Conservation (phyloP, 495 filamentous ascomycete species). For the Penicillium chermesinum region DNA sequence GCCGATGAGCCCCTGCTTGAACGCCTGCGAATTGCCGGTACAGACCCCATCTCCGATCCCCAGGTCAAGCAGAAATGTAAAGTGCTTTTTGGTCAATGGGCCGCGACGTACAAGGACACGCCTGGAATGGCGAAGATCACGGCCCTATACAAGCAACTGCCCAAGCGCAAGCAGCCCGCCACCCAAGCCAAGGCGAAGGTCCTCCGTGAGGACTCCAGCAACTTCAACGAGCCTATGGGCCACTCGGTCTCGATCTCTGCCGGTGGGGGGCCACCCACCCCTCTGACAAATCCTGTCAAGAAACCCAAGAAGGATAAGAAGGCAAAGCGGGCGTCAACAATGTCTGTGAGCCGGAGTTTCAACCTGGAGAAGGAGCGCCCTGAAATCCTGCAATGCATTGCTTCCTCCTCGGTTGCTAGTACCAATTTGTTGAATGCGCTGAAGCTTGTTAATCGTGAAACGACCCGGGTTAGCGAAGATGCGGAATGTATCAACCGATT, state of each 20-base stretch:
- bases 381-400: conserved; percentile 74
- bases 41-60: conserved; percentile 76
- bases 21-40: conserved; percentile 80
- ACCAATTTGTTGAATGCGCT: conserved; percentile 88
- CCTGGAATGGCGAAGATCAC: conserved; percentile 77
- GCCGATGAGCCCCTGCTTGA: conserved; percentile 92
- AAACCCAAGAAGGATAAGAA: conserved; percentile 37
- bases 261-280: conserved; percentile 35
- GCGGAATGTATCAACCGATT: conserved; percentile 68
- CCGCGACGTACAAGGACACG: conserved; percentile 71
- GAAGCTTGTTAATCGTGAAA: conserved; percentile 86
- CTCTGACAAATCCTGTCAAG: conserved; percentile 34
- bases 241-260: conserved; percentile 41
- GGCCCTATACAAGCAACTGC: conserved; percentile 73
- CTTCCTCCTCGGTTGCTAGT: conserved; percentile 77
- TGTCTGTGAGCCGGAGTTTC: conserved; percentile 46
- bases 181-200: conserved; percentile 75
- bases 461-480: conserved; percentile 82
- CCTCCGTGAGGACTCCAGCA: conserved; percentile 62
- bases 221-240: conserved; percentile 56
- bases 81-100: conserved; percentile 84
- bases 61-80: conserved; percentile 83
- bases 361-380: conserved; percentile 85
- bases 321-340: conserved; percentile 30
- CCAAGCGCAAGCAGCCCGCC: conserved; percentile 58